These are phyloP conservation scores for Penicillium simplicissimum DNA, from an alignment of 495 filamentous ascomycete species.

Conservation along the genomic window DNA sequence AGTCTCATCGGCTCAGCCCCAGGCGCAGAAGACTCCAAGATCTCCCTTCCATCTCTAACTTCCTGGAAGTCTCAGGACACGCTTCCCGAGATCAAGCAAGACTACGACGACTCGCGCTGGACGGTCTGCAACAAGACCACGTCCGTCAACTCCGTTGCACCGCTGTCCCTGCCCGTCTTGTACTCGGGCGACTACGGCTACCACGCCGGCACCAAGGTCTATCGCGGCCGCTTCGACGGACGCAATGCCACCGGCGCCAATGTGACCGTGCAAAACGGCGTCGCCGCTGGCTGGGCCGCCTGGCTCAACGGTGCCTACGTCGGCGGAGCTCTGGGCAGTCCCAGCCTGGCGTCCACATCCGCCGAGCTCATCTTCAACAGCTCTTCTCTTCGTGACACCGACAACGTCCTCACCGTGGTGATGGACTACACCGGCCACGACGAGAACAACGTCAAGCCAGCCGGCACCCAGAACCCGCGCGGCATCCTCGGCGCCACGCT, in stretches of 20 bases:
- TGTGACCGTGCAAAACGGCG: slow-evolving; percentile 58
- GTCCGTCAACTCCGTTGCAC: slow-evolving; percentile 59
- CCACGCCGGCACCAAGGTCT: slow-evolving; percentile 63
- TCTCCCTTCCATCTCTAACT: slow-evolving; percentile 54
- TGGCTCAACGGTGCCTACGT: slow-evolving; percentile 57
- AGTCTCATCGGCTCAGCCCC: slow-evolving; percentile 49
- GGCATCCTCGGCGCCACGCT: slow-evolving; percentile 62
- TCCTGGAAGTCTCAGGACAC: slow-evolving; percentile 66
- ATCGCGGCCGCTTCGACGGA: slow-evolving; percentile 64
- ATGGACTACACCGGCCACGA: slow-evolving; percentile 72
- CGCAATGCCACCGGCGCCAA: slow-evolving; percentile 59
- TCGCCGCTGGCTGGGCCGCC: slow-evolving; percentile 53
- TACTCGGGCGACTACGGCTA: slow-evolving; percentile 75
- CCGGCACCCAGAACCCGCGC: slow-evolving; percentile 65
- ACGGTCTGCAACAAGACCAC: slow-evolving; percentile 52
- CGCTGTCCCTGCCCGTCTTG: slow-evolving; percentile 51
- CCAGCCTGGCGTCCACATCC: slow-evolving; percentile 32
- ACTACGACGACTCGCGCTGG: slow-evolving; percentile 68
- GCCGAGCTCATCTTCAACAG: slow-evolving; percentile 30
- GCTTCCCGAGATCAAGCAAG: slow-evolving; percentile 61
- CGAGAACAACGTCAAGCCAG: slow-evolving; percentile 57
- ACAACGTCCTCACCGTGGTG: slow-evolving; percentile 65
- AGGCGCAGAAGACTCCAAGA: slow-evolving; percentile 43
- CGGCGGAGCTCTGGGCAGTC: slow-evolving; percentile 55
- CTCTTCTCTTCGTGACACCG: slow-evolving; percentile 43